Evolutionary conservation across 305 asterid genomes (phyloP), one percentile per base, ranked within the genome.

Genomic region (Solanum chacoense): DNA sequence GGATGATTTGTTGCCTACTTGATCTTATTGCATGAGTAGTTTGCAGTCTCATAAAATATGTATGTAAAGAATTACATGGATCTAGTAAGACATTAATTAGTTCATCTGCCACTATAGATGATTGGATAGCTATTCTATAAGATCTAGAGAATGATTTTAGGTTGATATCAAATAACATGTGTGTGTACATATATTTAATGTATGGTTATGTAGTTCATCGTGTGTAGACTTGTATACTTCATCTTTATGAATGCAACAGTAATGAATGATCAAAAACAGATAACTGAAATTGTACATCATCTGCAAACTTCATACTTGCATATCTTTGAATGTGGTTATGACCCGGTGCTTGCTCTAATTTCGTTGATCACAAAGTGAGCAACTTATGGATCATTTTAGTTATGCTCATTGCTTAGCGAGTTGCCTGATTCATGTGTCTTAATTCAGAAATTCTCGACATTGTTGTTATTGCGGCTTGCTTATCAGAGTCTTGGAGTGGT

Each of bases 401-500:
- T 29, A 24, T 45, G 72, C 16, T 50, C 11, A 50, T 83, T 83
- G 29, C 29, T 83, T 50, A 83, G 73, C 7, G 28, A 29, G 73
- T 50, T 83, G 32, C 63, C 81, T 88, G 88, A 84, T 88, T 81
- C 37, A 29, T 11, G 77, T 55, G 36, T 65, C 10, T n/a, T 31
- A 71, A 38, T 85, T 11, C 86, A 89, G 91, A 78, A 89, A 84
- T 86, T 85, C 79, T 89, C 91, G 20, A 42, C 87, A 6, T 18
- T 89, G 85, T 50, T 90, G 83, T 63, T 90, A 24, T 83, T 90
- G 42, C 79, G 89, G 73, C 90, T 90, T 72, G 91, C 91, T 81
- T 87, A 87, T 87, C 91, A 90, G 73, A 90, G 91, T 29, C 85
- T 90, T 26, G 91, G 90, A 50, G 91, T 90, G 38, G 91, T 90